A percentile compares a stretch with the other conserved stretches of the same genome.
Evolutionary conservation across 1,284 basidiomycete species (phyloP).

Genomic region (Sutorius eximius): DNA sequence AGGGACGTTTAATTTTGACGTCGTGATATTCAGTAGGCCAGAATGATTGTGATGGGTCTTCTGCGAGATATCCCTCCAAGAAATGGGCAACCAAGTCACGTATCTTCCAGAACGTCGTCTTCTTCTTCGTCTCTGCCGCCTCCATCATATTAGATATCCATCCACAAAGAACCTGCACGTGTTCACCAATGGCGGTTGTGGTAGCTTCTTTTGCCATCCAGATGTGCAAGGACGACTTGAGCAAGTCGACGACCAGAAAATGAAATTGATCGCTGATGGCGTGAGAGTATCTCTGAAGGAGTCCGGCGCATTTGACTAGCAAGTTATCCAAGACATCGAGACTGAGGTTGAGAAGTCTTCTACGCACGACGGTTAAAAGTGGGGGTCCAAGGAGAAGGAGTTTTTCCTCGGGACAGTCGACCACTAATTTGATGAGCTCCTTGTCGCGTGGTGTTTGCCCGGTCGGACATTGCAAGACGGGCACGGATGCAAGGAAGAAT

Average conservation of each 20-base stretch:
- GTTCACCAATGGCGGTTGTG: constrained; percentile 42
- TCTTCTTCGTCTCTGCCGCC: constrained; percentile 35
- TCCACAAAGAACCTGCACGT: constrained; percentile 49
- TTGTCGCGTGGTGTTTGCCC: constrained; percentile 63
- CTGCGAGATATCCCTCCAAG: constrained; percentile 61
- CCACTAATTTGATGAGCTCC: constrained; percentile 59
- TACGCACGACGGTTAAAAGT: constrained; percentile 56
- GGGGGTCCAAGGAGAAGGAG: constrained; percentile 60
- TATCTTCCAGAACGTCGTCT: constrained; percentile 63
- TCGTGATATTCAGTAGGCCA: constrained; percentile 45
- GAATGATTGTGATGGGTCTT: constrained; percentile 56
- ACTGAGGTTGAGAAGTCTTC: constrained; percentile 55
- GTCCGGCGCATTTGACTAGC: constrained; percentile 52
- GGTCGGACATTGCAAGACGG: constrained; percentile 58
- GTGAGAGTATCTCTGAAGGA: constrained; percentile 61
- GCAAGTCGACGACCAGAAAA: constrained; percentile 56
- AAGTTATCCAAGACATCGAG: constrained; percentile 52
- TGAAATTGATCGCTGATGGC: constrained; percentile 56
- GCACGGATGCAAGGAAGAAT: constrained; percentile 53
- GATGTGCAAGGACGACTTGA: constrained; percentile 62
- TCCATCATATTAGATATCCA: constrained; percentile 53
- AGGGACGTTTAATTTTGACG: constrained; percentile 41
- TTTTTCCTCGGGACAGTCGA: constrained; percentile 49
- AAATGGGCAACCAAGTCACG: constrained; percentile 68
- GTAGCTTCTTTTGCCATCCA: constrained; percentile 55